phyloP scores from a whole-genome alignment of 2,329 filamentous ascomycete genomes.

The Colletotrichum noveboracense region DNA sequence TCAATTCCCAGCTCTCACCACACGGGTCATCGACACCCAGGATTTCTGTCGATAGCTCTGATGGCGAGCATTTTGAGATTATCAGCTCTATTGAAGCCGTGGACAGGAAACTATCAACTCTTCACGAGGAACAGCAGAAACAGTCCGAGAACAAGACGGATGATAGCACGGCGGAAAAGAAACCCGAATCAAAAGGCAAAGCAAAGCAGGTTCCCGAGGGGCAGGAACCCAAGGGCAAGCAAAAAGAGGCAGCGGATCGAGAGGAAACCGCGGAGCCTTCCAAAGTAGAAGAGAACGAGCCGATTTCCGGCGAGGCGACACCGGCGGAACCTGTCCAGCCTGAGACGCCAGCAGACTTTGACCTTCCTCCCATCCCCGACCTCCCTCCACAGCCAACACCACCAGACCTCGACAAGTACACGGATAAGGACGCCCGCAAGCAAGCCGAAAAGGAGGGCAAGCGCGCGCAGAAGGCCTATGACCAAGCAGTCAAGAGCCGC shows the following conservation, averaged over 20 bases:
- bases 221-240: conserved; percentile 4
- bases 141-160: neutral
- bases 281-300: neutral
- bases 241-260: neutral
- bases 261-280: neutral
- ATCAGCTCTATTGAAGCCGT: neutral
- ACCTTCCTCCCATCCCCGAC: conserved; percentile 49
- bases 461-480: conserved; percentile 66
- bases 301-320: neutral
- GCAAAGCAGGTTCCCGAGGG: neutral
- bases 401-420: conserved; percentile 62
- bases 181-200: neutral
- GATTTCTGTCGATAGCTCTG: conserved; percentile 51
- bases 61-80: conserved; percentile 30
- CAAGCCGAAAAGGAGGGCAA: conserved; percentile 73
- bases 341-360: conserved; percentile 1
- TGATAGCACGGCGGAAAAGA: neutral
- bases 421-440: conserved; percentile 70
- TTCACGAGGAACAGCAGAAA: conserved; percentile 4
- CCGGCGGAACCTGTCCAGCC: neutral
- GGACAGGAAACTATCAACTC: neutral
- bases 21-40: conserved; percentile 35
- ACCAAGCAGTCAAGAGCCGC: conserved; percentile 69
- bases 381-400: conserved; percentile 59
- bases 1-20: conserved; percentile 1